Percentiles rank a stretch among this genome's conserved stretches.
These are phyloP conservation scores for Seminavis robusta DNA, from an alignment of 108 stramenopile species.

Conservation along the genomic window DNA sequence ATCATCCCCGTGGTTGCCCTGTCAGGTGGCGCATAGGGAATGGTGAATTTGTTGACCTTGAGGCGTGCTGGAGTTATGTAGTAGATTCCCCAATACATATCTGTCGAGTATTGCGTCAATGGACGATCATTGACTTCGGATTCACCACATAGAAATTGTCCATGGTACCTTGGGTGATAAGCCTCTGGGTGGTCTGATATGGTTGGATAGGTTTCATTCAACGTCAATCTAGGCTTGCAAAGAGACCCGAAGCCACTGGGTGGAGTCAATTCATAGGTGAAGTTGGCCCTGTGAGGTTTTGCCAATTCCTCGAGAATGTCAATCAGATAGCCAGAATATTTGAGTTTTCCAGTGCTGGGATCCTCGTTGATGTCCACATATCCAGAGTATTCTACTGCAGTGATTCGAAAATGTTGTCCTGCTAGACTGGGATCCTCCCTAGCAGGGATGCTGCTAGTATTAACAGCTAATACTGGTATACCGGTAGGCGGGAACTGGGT, in stretches of 20 bases:
- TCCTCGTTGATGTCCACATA: slow-evolving; percentile 26
- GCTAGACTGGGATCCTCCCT: no score
- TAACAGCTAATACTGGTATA: no score
- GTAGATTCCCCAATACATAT: slow-evolving; percentile 28
- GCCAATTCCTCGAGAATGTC: slow-evolving; percentile 12
- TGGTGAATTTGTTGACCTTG: slow-evolving; percentile 18
- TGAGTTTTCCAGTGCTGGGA: no score
- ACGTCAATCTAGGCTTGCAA: slow-evolving; percentile 3
- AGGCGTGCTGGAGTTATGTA: slow-evolving; percentile 25
- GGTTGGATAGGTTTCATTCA: no score
- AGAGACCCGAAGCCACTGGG: slow-evolving; percentile 27
- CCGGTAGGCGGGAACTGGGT: no score
- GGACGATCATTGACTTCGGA: slow-evolving; percentile 25
- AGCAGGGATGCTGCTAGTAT: no score
- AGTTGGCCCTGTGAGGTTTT: slow-evolving; percentile 17
- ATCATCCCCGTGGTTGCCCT: slow-evolving; percentile 17
- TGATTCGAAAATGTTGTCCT: slow-evolving; percentile 25
- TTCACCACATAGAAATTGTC: slow-evolving; percentile 25
- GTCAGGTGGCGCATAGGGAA: slow-evolving; percentile 19
- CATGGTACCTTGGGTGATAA: slow-evolving; percentile 9
- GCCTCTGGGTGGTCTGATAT: no score
- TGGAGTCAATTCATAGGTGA: slow-evolving; percentile 22
- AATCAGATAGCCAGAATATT: slow-evolving; percentile 14
- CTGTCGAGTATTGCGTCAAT: slow-evolving; percentile 7
- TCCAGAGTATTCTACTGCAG: slow-evolving; percentile 17